phyloP scores from a whole-genome alignment of 176 grass and related monocot species.

The Triticum monococcum region DNA sequence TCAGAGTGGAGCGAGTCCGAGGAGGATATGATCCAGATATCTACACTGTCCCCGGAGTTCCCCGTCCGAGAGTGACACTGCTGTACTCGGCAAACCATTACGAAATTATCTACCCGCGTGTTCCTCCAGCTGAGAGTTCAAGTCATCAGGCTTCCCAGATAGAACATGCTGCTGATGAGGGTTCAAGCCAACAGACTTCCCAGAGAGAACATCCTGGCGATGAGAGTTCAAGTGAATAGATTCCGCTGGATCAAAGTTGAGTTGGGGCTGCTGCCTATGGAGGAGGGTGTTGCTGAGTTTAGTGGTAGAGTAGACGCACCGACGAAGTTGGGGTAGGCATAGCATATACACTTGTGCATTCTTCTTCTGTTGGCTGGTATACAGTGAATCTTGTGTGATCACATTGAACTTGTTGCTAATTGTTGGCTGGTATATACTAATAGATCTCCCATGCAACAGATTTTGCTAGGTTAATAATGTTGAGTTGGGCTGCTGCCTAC shows the following conservation, averaged over 20 bases:
- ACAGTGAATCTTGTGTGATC: not conserved
- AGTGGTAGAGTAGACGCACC: not conserved
- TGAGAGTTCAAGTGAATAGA: not conserved
- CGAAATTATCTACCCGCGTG: slow-evolving; percentile 27
- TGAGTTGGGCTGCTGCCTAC: not conserved
- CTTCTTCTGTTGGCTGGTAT: not conserved
- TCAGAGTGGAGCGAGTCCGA: slow-evolving; percentile 30
- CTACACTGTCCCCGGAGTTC: not conserved
- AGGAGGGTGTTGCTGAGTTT: not conserved
- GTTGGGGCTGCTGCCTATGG: not conserved
- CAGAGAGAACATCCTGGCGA: not conserved
- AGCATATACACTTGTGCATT: not conserved
- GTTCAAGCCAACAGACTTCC: not conserved
- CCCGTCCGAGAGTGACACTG: slow-evolving; percentile 25
- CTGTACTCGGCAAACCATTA: slow-evolving; percentile 23
- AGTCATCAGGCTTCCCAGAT: not conserved
- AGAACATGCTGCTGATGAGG: not conserved
- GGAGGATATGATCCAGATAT: not conserved
- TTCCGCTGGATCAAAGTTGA: not conserved
- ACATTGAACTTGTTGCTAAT: not conserved
- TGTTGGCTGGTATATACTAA: no score
- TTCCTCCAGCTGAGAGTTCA: not conserved
- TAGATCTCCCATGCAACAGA: not conserved
- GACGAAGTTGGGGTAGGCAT: not conserved
- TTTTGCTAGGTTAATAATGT: not conserved